Evolutionary conservation across 345 rosid genomes (phyloP), one percentile per base, ranked within the genome.

Genomic region (Salix suchowensis): DNA sequence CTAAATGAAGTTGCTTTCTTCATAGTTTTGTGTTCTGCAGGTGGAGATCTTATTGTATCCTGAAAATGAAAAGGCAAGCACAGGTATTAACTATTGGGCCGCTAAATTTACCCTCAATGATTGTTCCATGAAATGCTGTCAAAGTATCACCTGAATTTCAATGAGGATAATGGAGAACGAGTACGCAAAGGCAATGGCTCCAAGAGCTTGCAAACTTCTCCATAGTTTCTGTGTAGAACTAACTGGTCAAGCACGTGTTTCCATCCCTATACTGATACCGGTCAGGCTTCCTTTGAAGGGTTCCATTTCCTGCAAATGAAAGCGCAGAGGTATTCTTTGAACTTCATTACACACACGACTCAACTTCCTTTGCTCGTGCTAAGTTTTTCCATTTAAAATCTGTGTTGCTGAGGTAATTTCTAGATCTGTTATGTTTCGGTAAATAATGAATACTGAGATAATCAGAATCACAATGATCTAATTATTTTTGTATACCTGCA

Each of bases 161-260:
- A 93, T 81, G 48, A 93, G 92, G 80, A 91, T 86, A 46, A 82
- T 0, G 9, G 98, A 83, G 74, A 8, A 91, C 37, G 94, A 91
- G 77, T 91, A 91, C 30, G 98, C 86, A 79, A 93, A 91, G 69
- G 98, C 97, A 68, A 89, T 88, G 70, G 91, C 92, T 78, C 97
- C 97, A 34, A 93, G 85, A 42, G 96, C 92, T 80, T 91, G 96
- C 50, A 93, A 72, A 75, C 85, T 89, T 84, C 94, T 84, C 95
- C 90, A 88, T 70, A 85, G 37, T 85, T 89, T 89, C 68, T 89
- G 82, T 14, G 84, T 78, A 1, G 65, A 26, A 3, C 89, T 86
- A 13, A 91, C 88, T 23, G 72, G 74, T 67, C 88, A 94, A 21
- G 86, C 86, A 69, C 67, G 74, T 23, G 91, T 78, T 13, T 67